phyloP scores from a whole-genome alignment of 1,139 yeast genomes.

The Suhomyces bokatorum region DNA sequence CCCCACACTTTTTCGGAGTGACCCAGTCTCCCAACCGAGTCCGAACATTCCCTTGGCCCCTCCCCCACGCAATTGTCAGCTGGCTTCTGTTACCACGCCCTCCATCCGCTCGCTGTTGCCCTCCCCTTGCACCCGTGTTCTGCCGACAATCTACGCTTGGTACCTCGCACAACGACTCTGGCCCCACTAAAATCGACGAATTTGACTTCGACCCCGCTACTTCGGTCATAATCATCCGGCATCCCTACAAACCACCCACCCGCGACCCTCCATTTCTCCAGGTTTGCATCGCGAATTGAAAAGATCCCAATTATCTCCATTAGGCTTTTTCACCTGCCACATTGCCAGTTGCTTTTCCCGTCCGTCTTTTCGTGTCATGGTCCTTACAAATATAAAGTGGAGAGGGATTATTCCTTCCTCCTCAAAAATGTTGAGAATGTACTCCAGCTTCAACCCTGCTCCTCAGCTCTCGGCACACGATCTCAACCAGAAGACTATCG shows the following conservation, averaged over 20 bases:
- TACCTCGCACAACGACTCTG: too few relatives aligned
- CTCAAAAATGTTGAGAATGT: conserved; percentile 1
- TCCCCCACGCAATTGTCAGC: too few relatives aligned
- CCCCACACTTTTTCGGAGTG: too few relatives aligned
- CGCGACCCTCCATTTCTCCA: conserved; percentile 1
- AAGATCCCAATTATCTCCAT: background rate
- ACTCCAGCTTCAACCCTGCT: conserved; percentile 11
- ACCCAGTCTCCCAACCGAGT: too few relatives aligned
- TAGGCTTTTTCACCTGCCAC: background rate
- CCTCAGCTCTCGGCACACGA: conserved; percentile 38
- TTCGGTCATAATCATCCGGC: conserved; percentile 1
- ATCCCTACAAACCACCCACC: background rate
- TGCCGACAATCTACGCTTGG: too few relatives aligned
- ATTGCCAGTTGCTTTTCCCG: background rate
- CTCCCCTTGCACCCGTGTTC: too few relatives aligned
- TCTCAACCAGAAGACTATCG: conserved; percentile 70
- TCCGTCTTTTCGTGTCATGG: background rate
- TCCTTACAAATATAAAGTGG: background rate
- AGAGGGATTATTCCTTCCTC: background rate
- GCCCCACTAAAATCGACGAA: too few relatives aligned
- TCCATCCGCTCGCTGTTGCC: too few relatives aligned
- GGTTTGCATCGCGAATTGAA: background rate
- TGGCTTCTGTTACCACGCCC: too few relatives aligned
- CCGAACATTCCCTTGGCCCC: too few relatives aligned
- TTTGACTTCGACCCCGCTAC: background rate